Evolutionary conservation across 23 red algal genomes (phyloP).

Genomic region (Cyanidiococcus yangmingshanensis): DNA sequence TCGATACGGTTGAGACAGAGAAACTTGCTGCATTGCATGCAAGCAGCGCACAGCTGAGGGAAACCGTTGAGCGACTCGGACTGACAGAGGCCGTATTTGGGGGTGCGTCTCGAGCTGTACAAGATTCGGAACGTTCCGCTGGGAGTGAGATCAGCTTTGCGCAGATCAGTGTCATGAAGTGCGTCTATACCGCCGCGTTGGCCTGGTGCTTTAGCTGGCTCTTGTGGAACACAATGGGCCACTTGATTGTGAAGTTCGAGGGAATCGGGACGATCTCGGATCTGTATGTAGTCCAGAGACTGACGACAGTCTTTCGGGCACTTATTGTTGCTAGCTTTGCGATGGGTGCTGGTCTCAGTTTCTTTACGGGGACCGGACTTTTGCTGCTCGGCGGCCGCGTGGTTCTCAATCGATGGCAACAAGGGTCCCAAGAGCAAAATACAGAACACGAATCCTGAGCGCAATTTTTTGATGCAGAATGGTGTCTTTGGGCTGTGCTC

Average conservation of each 20-base stretch:
- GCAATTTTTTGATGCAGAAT: too few species aligned
- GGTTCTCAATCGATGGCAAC: neutral
- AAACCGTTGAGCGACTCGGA: neutral
- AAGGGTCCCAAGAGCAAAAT: too few species aligned
- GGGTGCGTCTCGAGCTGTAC: neutral
- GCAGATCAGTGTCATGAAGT: neutral
- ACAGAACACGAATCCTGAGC: too few species aligned
- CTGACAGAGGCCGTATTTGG: neutral
- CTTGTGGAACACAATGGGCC: neutral
- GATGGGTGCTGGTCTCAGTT: conserved; percentile 2
- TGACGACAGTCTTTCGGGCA: conserved; percentile 17
- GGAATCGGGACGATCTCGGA: neutral
- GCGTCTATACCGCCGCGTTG: neutral
- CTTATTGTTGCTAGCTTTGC: conserved; percentile 16
- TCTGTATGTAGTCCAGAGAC: conserved; percentile 18
- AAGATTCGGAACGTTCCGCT: neutral
- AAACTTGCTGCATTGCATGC: neutral
- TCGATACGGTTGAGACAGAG: neutral
- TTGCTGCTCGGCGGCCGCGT: neutral
- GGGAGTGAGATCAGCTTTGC: neutral
- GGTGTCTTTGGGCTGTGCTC: too few species aligned
- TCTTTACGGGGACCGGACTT: neutral
- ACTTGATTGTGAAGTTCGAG: neutral
- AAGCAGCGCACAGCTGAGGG: neutral
- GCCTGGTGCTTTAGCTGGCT: conserved; percentile 16